These are phyloP conservation scores for Tetratostichococcus sp. DNA, from an alignment of 139 green algal genomes.

Conservation along the genomic window DNA sequence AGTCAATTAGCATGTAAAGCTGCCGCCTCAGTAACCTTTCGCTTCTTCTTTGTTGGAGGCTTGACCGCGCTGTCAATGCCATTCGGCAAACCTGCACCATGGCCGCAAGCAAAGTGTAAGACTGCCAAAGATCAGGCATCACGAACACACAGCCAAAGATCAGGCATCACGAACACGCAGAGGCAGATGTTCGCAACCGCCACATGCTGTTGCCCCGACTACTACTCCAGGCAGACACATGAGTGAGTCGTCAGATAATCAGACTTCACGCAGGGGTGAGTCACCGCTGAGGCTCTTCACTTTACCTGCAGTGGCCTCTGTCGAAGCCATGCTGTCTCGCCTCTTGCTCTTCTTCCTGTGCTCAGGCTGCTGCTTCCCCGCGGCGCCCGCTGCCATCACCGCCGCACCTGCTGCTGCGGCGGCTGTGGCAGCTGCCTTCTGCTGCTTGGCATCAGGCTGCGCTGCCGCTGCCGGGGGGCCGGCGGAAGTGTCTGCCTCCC, in stretches of 20 bases:
- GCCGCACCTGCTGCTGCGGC: not conserved
- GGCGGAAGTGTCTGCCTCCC: no score
- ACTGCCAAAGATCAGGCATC: not conserved
- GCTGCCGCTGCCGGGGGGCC: not conserved
- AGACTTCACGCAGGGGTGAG: not conserved
- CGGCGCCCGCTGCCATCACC: not conserved
- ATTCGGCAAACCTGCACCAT: not conserved
- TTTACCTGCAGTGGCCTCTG: not conserved
- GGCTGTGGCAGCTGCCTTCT: not conserved
- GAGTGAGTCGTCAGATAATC: not conserved
- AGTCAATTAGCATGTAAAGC: not conserved
- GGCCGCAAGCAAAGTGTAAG: not conserved
- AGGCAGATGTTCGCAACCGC: no score
- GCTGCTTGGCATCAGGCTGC: not conserved
- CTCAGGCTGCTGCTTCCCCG: constrained; percentile 3
- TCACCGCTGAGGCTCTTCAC: no score
- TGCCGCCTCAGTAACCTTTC: constrained; percentile 2
- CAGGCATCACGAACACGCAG: no score
- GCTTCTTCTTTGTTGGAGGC: constrained; percentile 19
- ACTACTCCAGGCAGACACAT: not conserved
- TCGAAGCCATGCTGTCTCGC: not conserved
- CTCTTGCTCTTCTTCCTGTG: constrained; percentile 6
- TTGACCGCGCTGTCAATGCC: not conserved
- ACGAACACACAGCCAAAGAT: no score
- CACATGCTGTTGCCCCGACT: not conserved